These are phyloP conservation scores for Magnaporthiopsis poae DNA, from an alignment of 2,329 filamentous ascomycete genomes.

Conservation along the genomic window DNA sequence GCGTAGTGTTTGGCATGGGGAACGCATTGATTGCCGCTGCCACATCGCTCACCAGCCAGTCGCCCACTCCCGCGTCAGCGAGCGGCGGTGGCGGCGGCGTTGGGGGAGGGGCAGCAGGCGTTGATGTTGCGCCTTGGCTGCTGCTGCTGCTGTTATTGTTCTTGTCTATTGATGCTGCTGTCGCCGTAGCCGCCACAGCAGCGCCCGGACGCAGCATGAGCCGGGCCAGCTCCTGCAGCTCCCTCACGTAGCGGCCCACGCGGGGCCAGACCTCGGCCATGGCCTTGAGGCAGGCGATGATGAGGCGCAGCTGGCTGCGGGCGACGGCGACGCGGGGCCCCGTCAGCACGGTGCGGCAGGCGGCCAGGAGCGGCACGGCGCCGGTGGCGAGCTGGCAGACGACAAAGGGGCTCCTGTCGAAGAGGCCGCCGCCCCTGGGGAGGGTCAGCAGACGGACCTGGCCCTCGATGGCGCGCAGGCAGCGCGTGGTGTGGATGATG, in stretches of 20 bases:
- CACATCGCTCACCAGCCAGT: neutral
- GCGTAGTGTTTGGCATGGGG: neutral
- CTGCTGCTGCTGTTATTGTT: neutral
- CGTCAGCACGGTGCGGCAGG: constrained; percentile 26
- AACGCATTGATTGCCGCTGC: neutral
- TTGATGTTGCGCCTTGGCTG: neutral
- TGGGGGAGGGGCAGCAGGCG: too few species aligned
- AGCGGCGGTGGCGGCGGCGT: neutral
- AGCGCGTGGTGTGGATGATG: constrained; percentile 30
- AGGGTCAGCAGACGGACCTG: constrained; percentile 29
- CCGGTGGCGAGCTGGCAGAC: constrained; percentile 32
- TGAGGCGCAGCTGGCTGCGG: constrained; percentile 31
- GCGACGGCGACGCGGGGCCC: constrained; percentile 24
- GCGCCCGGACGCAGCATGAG: constrained; percentile 17
- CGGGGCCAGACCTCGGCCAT: constrained; percentile 29
- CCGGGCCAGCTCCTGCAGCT: constrained; percentile 30
- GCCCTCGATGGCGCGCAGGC: constrained; percentile 26
- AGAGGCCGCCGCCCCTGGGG: constrained; percentile 16
- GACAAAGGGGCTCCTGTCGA: constrained; percentile 28
- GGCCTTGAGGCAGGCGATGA: constrained; percentile 28
- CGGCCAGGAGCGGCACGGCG: constrained; percentile 26
- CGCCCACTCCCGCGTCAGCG: neutral
- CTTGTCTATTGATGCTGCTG: neutral
- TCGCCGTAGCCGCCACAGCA: neutral
- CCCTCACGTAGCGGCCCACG: constrained; percentile 25